A percentile compares a stretch with the other conserved stretches of the same genome.
phyloP scores from a whole-genome alignment of 73 alveolate species.

The Uronychia binucleata region DNA sequence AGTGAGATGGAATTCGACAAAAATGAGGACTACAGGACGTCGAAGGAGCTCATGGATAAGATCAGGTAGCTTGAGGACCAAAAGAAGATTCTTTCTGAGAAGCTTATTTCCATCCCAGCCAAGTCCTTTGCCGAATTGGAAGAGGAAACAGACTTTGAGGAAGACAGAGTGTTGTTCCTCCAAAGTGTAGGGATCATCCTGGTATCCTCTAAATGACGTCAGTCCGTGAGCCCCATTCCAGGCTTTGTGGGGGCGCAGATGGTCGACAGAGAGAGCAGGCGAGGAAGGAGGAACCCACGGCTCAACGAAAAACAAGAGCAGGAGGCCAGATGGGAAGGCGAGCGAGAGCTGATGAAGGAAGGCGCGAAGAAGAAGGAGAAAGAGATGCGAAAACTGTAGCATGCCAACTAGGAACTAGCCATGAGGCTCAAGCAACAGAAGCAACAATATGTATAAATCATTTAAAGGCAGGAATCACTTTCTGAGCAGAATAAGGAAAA shows the following conservation, averaged over 20 bases:
- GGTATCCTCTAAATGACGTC: not conserved
- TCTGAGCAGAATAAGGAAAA: not conserved
- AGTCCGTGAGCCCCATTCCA: not conserved
- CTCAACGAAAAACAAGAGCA: not conserved
- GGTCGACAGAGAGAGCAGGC: not conserved
- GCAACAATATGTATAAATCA: not conserved
- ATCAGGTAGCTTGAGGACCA: not conserved
- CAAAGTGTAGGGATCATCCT: not conserved
- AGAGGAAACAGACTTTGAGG: not conserved
- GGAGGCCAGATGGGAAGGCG: not conserved
- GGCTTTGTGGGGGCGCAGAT: not conserved
- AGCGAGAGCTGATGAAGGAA: not conserved
- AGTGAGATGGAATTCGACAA: constrained; percentile 30
- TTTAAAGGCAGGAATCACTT: not conserved
- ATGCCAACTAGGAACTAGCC: not conserved
- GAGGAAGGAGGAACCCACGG: not conserved
- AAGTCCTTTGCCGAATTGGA: not conserved
- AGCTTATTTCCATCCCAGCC: not conserved
- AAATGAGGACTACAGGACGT: not conserved
- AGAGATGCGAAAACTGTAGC: not conserved
- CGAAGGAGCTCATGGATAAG: not conserved
- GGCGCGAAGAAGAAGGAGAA: not conserved
- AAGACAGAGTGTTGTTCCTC: not conserved
- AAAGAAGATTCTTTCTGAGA: not conserved
- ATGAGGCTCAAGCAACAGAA: not conserved